phyloP scores from a whole-genome alignment of 1,139 yeast genomes.

The Debaryomyces nepalensis region DNA sequence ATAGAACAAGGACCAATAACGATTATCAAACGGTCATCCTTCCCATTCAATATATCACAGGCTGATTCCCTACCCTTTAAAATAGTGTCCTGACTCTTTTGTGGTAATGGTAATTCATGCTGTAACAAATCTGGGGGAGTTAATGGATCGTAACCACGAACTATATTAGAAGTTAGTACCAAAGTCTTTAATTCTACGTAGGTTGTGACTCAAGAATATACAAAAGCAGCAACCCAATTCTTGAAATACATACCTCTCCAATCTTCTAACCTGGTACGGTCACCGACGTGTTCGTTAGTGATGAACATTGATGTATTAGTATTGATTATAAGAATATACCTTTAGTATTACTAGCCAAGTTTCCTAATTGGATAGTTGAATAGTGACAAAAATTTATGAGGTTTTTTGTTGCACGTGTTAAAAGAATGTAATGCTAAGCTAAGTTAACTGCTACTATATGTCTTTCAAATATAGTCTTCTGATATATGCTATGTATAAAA shows the following conservation, averaged over 20 bases:
- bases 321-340: not conserved
- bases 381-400: slow-evolving; percentile 9
- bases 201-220: not conserved
- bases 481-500: not conserved
- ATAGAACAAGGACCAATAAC: slow-evolving; percentile 97
- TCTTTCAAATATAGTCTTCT: not conserved
- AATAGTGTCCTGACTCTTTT: slow-evolving; percentile 62
- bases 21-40: slow-evolving; percentile 77
- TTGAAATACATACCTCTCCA: slow-evolving; percentile 69
- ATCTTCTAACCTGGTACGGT: slow-evolving; percentile 81
- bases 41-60: slow-evolving; percentile 69
- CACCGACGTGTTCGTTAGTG: slow-evolving; percentile 81
- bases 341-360: slow-evolving; percentile 1
- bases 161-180: slow-evolving; percentile 26
- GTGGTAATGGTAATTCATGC: slow-evolving; percentile 79
- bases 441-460: too few species aligned
- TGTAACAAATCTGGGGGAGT: slow-evolving; percentile 94
- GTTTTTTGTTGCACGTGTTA: slow-evolving; percentile 5
- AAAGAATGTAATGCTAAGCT: not conserved
- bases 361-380: slow-evolving; percentile 3
- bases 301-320: slow-evolving; percentile 61
- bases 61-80: slow-evolving; percentile 79
- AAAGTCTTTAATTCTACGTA: not conserved
- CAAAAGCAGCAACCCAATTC: not conserved
- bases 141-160: slow-evolving; percentile 87